phyloP scores from a whole-genome alignment of 257 asterid genomes.

The Solanum lycopersicoides region DNA sequence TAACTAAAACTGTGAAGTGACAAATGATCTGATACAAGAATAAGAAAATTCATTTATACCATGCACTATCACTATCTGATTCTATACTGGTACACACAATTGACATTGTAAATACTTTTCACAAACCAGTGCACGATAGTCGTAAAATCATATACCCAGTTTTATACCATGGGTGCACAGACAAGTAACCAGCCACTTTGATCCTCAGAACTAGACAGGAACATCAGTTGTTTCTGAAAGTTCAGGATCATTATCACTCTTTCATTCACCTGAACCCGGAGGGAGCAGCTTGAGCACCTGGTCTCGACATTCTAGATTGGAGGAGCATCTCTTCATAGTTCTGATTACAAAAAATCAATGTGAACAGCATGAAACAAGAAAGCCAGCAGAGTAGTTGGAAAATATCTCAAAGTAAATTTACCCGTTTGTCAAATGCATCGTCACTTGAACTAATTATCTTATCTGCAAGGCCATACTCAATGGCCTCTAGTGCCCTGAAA shows the following conservation, averaged over 20 bases:
- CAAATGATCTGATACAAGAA: background rate
- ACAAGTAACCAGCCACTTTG: background rate
- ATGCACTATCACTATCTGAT: background rate
- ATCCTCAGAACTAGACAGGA: background rate
- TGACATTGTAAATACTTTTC: background rate
- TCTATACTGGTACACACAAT: background rate
- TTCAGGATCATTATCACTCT: background rate
- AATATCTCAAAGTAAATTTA: conserved; percentile 9
- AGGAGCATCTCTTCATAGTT: conserved; percentile 63
- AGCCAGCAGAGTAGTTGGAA: background rate
- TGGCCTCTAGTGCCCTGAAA: conserved; percentile 66
- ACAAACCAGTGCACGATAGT: background rate
- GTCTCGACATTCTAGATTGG: conserved; percentile 52
- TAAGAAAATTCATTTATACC: background rate
- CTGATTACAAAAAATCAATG: conserved; percentile 15
- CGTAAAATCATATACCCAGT: background rate
- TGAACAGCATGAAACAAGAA: conserved; percentile 1
- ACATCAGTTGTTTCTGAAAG: background rate
- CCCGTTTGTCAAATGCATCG: conserved; percentile 66
- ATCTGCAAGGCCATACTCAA: conserved; percentile 84
- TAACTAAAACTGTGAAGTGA: background rate
- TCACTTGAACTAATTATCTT: conserved; percentile 59
- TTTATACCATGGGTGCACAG: background rate
- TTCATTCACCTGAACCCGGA: conserved; percentile 42
- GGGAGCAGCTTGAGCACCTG: conserved; percentile 58